phyloP scores from a whole-genome alignment of 2,329 filamentous ascomycete genomes.

The Domatiomyces globalis region DNA sequence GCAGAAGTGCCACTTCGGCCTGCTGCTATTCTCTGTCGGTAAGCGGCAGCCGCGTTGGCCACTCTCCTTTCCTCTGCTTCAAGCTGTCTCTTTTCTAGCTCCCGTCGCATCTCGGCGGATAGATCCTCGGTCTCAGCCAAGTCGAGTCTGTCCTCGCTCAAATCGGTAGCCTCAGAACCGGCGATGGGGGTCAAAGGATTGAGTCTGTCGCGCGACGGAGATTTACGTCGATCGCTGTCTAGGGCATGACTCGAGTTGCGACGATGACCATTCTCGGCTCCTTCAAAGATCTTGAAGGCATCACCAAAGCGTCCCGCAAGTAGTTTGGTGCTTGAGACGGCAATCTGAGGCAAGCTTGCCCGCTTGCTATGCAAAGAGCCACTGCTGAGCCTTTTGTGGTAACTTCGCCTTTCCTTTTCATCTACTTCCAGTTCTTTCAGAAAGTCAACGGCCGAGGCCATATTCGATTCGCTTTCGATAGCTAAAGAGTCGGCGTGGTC shows the following conservation, averaged over 20 bases:
- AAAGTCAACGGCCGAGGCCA: conserved; percentile 70
- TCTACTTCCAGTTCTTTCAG: conserved; percentile 59
- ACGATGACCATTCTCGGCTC: conserved; percentile 29
- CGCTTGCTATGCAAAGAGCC: conserved; percentile 50
- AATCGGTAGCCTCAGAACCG: conserved; percentile 60
- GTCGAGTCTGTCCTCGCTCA: conserved; percentile 51
- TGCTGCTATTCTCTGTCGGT: conserved; percentile 60
- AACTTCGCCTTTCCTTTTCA: conserved; percentile 44
- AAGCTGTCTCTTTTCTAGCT: conserved; percentile 68
- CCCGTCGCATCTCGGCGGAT: conserved; percentile 75
- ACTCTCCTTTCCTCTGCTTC: conserved; percentile 84
- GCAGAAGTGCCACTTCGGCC: conserved; percentile 33
- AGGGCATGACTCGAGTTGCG: conserved; percentile 28
- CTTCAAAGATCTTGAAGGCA: conserved; percentile 83
- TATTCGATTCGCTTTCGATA: conserved; percentile 47
- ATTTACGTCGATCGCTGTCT: conserved; percentile 27
- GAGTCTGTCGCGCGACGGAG: conserved; percentile 29
- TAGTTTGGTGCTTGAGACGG: conserved; percentile 62
- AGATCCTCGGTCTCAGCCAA: conserved; percentile 51
- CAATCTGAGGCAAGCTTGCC: conserved; percentile 54
- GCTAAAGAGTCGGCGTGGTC: conserved; percentile 15
- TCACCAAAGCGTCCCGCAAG: conserved; percentile 84
- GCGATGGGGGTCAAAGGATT: conserved; percentile 53
- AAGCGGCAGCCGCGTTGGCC: conserved; percentile 75
- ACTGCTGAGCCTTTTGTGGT: conserved; percentile 41